Percentiles rank a stretch among this genome's conserved stretches.
phyloP scores from a whole-genome alignment of 2,329 filamentous ascomycete genomes.

The Metarhizium sp. region DNA sequence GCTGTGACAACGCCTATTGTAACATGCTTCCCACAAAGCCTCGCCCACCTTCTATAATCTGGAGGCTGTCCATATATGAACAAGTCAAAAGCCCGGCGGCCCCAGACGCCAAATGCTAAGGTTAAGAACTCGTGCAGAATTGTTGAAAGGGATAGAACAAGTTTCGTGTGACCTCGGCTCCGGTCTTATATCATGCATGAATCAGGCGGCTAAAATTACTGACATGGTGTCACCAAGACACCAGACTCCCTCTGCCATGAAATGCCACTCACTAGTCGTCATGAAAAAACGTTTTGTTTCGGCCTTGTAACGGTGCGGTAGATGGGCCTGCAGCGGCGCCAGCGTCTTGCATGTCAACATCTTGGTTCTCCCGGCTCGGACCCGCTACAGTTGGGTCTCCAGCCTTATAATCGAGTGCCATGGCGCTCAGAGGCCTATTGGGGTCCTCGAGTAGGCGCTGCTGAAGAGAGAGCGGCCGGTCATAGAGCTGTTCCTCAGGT shows the following conservation, averaged over 20 bases:
- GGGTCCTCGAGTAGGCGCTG: slow-evolving; percentile 37
- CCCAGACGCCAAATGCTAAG: not conserved
- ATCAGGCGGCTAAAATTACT: not conserved
- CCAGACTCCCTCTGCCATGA: not conserved
- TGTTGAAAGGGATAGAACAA: slow-evolving; percentile 3
- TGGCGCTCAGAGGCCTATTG: slow-evolving; percentile 41
- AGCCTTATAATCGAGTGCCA: slow-evolving; percentile 34
- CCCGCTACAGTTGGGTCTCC: slow-evolving; percentile 18
- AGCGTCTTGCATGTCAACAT: slow-evolving; percentile 48
- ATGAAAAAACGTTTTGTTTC: slow-evolving; percentile 40
- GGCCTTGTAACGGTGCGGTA: slow-evolving; percentile 20
- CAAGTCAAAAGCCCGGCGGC: slow-evolving; percentile 14
- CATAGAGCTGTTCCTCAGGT: slow-evolving; percentile 57
- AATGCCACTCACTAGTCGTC: slow-evolving; percentile 26
- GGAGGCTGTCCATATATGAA: slow-evolving; percentile 19
- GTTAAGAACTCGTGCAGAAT: not conserved
- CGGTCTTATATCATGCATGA: not conserved
- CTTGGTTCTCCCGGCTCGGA: slow-evolving; percentile 29
- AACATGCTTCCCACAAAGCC: slow-evolving; percentile 24
- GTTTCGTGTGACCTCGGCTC: not conserved
- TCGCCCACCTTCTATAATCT: slow-evolving; percentile 20
- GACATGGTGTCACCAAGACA: slow-evolving; percentile 7
- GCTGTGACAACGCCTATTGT: slow-evolving; percentile 24
- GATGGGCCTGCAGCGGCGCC: slow-evolving; percentile 46
- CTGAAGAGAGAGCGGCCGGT: slow-evolving; percentile 40